phyloP scores from a whole-genome alignment of 257 asterid genomes.

The Solanum peruvianum region DNA sequence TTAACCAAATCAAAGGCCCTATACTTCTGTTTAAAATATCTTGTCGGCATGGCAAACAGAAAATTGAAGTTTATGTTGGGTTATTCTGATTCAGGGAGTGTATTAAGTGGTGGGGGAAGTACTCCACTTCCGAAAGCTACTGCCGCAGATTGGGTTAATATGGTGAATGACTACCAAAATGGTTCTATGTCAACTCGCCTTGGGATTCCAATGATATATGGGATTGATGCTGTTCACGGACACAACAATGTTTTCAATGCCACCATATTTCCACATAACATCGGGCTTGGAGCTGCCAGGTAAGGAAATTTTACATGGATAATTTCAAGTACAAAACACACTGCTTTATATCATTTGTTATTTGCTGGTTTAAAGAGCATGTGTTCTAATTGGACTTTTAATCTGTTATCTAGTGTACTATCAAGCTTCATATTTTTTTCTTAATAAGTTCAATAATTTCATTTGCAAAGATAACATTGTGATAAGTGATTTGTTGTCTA shows the following conservation, averaged over 20 bases:
- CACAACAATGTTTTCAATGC: constrained; percentile 74
- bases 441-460: background rate
- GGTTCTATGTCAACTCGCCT: constrained; percentile 72
- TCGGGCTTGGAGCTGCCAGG: constrained; percentile 93
- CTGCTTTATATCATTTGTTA: background rate
- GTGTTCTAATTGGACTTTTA: background rate
- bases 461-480: background rate
- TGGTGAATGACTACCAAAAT: constrained; percentile 68
- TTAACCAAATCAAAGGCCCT: background rate
- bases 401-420: background rate
- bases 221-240: constrained; percentile 87
- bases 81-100: constrained; percentile 44
- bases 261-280: constrained; percentile 80
- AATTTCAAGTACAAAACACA: background rate
- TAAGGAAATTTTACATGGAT: constrained; percentile 9
- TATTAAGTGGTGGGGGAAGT: constrained; percentile 88
- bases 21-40: background rate
- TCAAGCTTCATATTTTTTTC: background rate
- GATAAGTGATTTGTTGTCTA: background rate
- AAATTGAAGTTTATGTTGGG: background rate
- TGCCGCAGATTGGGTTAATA: constrained; percentile 64
- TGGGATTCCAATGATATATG: constrained; percentile 83
- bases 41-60: background rate
- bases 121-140: constrained; percentile 65
- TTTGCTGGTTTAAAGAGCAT: background rate